These are phyloP conservation scores for Endocalyx cinctus DNA, from an alignment of 2,329 filamentous ascomycete species.

Conservation along the genomic window DNA sequence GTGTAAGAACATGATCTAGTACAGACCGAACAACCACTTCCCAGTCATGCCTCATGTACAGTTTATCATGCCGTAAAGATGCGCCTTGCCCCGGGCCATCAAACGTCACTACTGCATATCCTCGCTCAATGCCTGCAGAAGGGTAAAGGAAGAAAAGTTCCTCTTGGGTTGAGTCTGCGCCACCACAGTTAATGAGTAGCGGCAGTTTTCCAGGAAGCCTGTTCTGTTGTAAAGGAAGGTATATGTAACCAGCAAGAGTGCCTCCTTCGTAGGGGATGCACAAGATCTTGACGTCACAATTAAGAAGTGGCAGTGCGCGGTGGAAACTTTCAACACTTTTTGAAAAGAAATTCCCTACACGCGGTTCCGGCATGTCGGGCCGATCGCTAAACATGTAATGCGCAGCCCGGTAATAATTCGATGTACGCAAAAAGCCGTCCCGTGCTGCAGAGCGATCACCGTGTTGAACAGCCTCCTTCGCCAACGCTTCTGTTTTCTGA, in stretches of 20 bases:
- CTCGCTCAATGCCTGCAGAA: constrained; percentile 14
- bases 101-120: constrained; percentile 34
- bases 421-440: background rate
- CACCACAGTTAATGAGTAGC: constrained; percentile 22
- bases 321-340: background rate
- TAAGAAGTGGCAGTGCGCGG: background rate
- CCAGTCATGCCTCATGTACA: constrained; percentile 23
- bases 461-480: background rate
- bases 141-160: constrained; percentile 25
- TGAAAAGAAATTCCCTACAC: background rate
- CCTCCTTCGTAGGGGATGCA: constrained; percentile 9
- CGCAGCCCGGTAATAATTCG: background rate
- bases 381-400: background rate
- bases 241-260: constrained; percentile 21
- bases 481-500: background rate
- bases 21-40: constrained; percentile 19
- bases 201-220: constrained; percentile 18
- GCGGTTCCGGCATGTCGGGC: background rate
- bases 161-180: constrained; percentile 27
- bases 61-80: constrained; percentile 13
- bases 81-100: constrained; percentile 36
- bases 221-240: constrained; percentile 17
- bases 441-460: background rate
- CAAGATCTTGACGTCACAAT: background rate
- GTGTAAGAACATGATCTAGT: constrained; percentile 14